Percentiles rank a stretch among this genome's conserved stretches.
phyloP scores from a whole-genome alignment of 169 alveolate species.

The Eimeria acervulina region DNA sequence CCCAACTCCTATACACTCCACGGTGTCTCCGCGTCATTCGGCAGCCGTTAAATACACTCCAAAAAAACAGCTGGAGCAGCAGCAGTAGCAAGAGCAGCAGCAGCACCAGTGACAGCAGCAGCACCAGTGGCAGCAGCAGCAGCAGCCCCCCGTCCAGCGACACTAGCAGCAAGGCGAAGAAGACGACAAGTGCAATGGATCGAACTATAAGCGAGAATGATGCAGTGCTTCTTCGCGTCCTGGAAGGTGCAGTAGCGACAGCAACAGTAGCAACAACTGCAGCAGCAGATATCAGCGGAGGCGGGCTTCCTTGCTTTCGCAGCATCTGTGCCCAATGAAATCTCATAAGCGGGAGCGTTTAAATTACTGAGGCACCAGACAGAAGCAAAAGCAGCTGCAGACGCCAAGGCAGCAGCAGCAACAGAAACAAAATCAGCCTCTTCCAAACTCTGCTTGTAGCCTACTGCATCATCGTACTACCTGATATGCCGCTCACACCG shows the following conservation, averaged over 20 bases:
- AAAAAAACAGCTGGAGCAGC: conserved; percentile 7
- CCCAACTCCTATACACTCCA: neutral
- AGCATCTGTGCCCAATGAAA: neutral
- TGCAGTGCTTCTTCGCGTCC: neutral
- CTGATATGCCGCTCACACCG: neutral
- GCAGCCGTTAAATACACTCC: neutral
- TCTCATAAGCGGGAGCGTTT: neutral
- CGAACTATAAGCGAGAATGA: neutral
- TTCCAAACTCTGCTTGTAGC: neutral
- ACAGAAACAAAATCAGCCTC: too few relatives aligned
- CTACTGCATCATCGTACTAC: neutral
- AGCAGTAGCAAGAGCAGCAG: neutral
- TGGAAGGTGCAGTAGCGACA: neutral
- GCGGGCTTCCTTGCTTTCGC: neutral
- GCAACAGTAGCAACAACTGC: neutral
- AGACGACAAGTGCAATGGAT: neutral
- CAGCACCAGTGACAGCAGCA: neutral
- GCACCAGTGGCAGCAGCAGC: neutral
- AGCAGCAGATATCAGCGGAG: neutral
- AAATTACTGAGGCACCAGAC: neutral
- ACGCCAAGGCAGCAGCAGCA: too few relatives aligned
- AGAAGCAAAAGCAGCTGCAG: too few relatives aligned
- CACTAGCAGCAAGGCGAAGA: neutral
- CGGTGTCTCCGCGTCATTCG: neutral
- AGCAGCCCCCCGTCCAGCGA: neutral